Evolutionary conservation across 768 basidiomycete genomes (phyloP).

Genomic region (Hirschioporus abietinus): DNA sequence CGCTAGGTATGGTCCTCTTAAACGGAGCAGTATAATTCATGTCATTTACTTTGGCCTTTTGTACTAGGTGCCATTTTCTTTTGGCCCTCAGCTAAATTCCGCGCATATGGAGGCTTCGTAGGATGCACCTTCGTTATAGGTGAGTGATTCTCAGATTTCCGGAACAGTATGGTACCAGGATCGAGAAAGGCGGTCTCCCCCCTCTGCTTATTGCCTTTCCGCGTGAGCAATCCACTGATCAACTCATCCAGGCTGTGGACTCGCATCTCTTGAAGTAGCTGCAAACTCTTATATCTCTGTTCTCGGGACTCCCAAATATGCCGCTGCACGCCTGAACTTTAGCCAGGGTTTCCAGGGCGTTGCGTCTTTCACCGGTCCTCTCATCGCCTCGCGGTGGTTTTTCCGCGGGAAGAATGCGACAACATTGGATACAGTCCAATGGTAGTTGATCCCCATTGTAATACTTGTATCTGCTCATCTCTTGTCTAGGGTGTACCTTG

Average conservation of each 20-base stretch:
- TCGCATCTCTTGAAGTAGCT: constrained; percentile 62
- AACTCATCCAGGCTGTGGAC: constrained; percentile 46
- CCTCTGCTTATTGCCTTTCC: not conserved
- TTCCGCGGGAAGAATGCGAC: constrained; percentile 59
- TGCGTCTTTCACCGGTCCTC: constrained; percentile 66
- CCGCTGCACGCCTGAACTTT: constrained; percentile 72
- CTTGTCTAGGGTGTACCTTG: constrained; percentile 51
- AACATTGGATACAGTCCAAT: constrained; percentile 63
- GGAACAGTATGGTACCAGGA: not conserved
- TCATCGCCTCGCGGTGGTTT: constrained; percentile 73
- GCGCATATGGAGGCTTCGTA: constrained; percentile 67
- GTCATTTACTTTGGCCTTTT: constrained; percentile 5
- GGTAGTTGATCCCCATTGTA: constrained; percentile 26
- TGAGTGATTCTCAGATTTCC: constrained; percentile 18
- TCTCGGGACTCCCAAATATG: constrained; percentile 60
- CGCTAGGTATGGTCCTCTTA: constrained; percentile 35
- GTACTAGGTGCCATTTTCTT: constrained; percentile 64
- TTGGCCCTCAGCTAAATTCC: constrained; percentile 70
- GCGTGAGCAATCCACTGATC: not conserved
- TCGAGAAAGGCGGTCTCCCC: constrained; percentile 9
- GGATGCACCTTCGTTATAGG: constrained; percentile 69
- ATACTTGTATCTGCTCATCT: not conserved
- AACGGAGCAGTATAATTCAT: constrained; percentile 19
- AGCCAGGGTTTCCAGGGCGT: constrained; percentile 78
- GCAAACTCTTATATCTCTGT: constrained; percentile 80